Evolutionary conservation across 176 grass and related monocot genomes (phyloP), one percentile per base, ranked within the genome.

Genomic region (Bonia amplexicaulis): DNA sequence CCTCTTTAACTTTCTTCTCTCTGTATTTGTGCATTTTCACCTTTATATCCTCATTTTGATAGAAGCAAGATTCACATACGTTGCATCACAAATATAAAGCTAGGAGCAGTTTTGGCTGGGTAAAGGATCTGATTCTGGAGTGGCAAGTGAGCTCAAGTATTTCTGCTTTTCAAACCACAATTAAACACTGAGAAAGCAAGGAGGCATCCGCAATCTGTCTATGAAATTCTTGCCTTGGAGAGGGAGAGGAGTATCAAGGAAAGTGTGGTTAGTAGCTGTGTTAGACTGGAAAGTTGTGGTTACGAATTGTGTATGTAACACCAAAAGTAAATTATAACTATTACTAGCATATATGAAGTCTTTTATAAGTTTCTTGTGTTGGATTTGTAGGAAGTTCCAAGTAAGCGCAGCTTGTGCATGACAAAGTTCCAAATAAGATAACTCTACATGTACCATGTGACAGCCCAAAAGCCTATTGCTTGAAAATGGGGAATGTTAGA

Each of bases 381-480:
- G 48, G 13, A 51, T 51, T 14, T 16, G 14, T 51, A 16, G 48
- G 48, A 5, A 15, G 13, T 14, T 8, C 41, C 41, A 42, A 42
- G 9, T 42, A 42, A 42, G 41, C 9, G 7, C 1, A 42, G 7
- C 41, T 42, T 42, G 41, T 9, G 41, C 8, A 42, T 2, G 41
- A 9, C 41, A 42, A 42, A 42, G 41, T 42, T 42, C 8, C 41
- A 42, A 42, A 42, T 42, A 42, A 42, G 41, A 42, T 42, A 40
- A 40, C 39, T 40, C 39, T 42, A 42, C 41, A 9, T 42, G 41
- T 42, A 42, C 0, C 31, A 31, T 10, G 71, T 85, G 40, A 71
- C 46, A n/a, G 85, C 82, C 17, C 92, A 91, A 89, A 88, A 89
- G 92, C 23, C 3, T 97, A 71, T 91, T 89, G 40, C 40, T 7